phyloP scores from a whole-genome alignment of 1,139 yeast species.

The Magnusiomyces fungicola region DNA sequence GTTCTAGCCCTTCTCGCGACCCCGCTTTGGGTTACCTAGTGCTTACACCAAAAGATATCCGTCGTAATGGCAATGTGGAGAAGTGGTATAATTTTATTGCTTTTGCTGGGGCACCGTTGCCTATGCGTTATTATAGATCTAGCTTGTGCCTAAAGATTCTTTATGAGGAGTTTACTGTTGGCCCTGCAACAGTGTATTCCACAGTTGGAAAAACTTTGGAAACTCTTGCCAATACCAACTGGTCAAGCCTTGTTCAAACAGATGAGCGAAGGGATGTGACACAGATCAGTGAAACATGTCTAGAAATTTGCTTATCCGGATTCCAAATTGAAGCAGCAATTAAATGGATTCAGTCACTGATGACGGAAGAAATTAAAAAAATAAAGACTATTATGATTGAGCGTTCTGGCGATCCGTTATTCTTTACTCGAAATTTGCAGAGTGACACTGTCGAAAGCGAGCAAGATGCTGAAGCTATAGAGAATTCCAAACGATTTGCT shows the following conservation, averaged over 20 bases:
- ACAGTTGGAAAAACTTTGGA: neutral
- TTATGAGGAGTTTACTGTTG: slow-evolving; percentile 10
- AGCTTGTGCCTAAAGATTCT: slow-evolving; percentile 8
- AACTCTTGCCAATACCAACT: slow-evolving; percentile 4
- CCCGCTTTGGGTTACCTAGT: slow-evolving; percentile 4
- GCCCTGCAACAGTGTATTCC: slow-evolving; percentile 2
- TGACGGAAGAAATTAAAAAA: slow-evolving; percentile 11
- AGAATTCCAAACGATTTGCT: neutral
- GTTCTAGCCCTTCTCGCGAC: neutral
- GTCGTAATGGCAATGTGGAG: slow-evolving; percentile 3
- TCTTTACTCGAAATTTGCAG: neutral
- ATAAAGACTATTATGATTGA: slow-evolving; percentile 6
- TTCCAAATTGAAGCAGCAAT: slow-evolving; percentile 34
- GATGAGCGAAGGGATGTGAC: slow-evolving; percentile 11
- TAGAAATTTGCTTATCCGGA: slow-evolving; percentile 43
- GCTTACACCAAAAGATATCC: slow-evolving; percentile 2
- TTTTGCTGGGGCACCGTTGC: neutral
- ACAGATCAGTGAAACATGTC: slow-evolving; percentile 30
- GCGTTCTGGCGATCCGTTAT: slow-evolving; percentile 5
- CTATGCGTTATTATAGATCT: neutral
- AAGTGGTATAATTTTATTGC: slow-evolving; percentile 7
- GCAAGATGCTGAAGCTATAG: neutral
- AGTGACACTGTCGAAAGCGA: too few species aligned
- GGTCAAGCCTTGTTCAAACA: slow-evolving; percentile 8
- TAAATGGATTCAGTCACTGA: slow-evolving; percentile 12